A percentile compares a stretch with the other conserved stretches of the same genome.
These are phyloP conservation scores for Tilletia setariae DNA, from an alignment of 1,284 basidiomycete genomes.

Conservation along the genomic window DNA sequence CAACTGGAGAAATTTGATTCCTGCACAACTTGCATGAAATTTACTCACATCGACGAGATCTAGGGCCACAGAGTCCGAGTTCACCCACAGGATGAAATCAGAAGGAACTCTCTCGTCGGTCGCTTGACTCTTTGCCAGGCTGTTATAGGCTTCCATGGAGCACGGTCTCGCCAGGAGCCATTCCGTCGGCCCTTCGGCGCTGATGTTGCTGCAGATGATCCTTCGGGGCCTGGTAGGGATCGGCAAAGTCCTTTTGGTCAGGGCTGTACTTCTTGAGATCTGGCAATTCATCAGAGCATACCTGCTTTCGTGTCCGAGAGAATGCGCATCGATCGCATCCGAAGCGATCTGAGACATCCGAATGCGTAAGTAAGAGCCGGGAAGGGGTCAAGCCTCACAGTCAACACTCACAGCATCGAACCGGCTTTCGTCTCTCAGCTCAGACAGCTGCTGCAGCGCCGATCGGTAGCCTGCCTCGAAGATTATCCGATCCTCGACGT, in stretches of 20 bases:
- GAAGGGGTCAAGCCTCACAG: too few relatives aligned
- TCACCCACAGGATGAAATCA: background rate
- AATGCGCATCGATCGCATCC: background rate
- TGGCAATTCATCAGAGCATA: background rate
- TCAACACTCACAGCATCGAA: slow-evolving; percentile 3
- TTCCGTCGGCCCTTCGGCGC: background rate
- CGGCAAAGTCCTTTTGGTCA: background rate
- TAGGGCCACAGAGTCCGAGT: background rate
- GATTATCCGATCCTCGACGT: background rate
- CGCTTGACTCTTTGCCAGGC: too few relatives aligned
- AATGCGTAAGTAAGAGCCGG: background rate
- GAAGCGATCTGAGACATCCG: background rate
- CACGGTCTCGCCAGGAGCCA: background rate
- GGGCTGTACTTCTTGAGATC: background rate
- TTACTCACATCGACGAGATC: slow-evolving; percentile 3
- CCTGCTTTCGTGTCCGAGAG: background rate
- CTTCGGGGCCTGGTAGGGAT: background rate
- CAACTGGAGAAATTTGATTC: too few relatives aligned
- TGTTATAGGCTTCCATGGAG: too few relatives aligned
- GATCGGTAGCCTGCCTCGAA: background rate
- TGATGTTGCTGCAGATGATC: background rate
- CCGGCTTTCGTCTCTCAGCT: background rate
- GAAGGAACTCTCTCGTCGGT: too few relatives aligned
- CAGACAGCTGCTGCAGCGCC: background rate
- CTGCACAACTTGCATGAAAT: background rate